A percentile compares a stretch with the other conserved stretches of the same genome.
phyloP scores from a whole-genome alignment of 129 eudicot species.

The Daucus carota region DH1_v3.0 NC_030381.2:3672501-3673000 shows the following conservation, averaged over 20 bases:
- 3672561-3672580: not conserved
- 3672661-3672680: not conserved
- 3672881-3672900: constrained; percentile 69
- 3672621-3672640: not conserved
- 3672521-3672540: not conserved
- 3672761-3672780: not conserved
- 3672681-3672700: not conserved
- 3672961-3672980: constrained; percentile 71
- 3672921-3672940: constrained; percentile 82
- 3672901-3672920: constrained; percentile 96
- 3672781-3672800: not conserved
- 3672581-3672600: not conserved
- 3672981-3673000: constrained; percentile 96
- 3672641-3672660: not conserved
- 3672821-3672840: constrained; percentile 99
- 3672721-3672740: not conserved
- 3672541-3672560: not conserved
- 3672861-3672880: constrained; percentile 85
- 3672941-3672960: constrained; percentile 95
- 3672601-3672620: not conserved
- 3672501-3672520: not conserved
- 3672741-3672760: not conserved
- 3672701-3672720: not conserved
- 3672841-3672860: constrained; percentile 95
- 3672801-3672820: not conserved